phyloP scores from a whole-genome alignment of 2,329 filamentous ascomycete species.

The Neopestalotiopsis sp. region DNA sequence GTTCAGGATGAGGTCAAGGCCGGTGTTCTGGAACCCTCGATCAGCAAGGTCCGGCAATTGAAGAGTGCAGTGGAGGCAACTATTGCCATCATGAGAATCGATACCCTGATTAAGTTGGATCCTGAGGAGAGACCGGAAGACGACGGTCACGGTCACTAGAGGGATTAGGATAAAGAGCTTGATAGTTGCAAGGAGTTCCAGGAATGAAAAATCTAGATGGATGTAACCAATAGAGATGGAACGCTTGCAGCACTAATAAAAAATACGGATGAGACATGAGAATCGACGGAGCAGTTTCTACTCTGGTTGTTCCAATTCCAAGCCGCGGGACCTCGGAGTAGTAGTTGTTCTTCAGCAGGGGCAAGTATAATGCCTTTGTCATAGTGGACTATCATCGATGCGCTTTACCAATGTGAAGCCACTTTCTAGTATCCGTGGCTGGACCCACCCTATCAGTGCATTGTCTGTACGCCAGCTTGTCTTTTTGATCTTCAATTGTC shows the following conservation, averaged over 20 bases:
- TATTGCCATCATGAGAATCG: conserved; percentile 98
- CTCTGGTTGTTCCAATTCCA: no score
- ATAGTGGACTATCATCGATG: no score
- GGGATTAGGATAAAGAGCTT: conserved; percentile 3
- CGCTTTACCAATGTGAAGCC: no score
- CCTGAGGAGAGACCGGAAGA: conserved; percentile 81
- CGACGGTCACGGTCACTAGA: conserved; percentile 85
- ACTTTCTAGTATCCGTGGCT: no score
- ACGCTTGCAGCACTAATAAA: conserved; percentile 12
- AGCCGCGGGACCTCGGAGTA: no score
- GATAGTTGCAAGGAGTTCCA: conserved; percentile 13
- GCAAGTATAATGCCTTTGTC: no score
- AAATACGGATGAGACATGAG: conserved; percentile 12
- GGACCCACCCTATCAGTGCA: no score
- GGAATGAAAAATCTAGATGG: conserved; percentile 2
- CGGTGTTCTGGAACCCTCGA: conserved; percentile 93
- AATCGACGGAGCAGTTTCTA: no score
- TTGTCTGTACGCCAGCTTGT: no score
- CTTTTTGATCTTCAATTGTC: no score
- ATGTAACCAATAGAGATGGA: conserved; percentile 10
- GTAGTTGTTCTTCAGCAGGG: no score
- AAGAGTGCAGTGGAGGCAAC: conserved; percentile 99
- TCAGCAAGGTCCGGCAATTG: conserved; percentile 97
- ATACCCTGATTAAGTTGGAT: conserved; percentile 98
- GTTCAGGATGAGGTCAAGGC: conserved; percentile 94